phyloP scores from a whole-genome alignment of 1,139 yeast genomes.

The Pichia cactophila region DNA sequence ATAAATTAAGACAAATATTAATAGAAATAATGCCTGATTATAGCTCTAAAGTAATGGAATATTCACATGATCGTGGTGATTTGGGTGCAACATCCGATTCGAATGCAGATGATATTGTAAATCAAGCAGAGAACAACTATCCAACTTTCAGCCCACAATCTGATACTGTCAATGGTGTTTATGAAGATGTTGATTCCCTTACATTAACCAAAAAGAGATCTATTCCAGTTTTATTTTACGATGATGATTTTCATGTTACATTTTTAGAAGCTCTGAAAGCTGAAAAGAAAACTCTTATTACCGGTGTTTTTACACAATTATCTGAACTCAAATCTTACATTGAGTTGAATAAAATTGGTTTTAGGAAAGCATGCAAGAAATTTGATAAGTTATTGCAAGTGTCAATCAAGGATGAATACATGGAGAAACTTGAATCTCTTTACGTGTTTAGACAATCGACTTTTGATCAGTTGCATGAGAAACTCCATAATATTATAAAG shows the following conservation, averaged over 20 bases:
- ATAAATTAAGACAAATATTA: slow-evolving; percentile 15
- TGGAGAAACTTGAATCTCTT: slow-evolving; percentile 30
- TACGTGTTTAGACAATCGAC: slow-evolving; percentile 44
- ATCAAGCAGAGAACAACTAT: background rate
- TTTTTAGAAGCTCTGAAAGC: slow-evolving; percentile 47
- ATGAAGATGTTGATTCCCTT: slow-evolving; percentile 20
- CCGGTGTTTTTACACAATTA: slow-evolving; percentile 60
- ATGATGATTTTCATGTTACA: slow-evolving; percentile 39
- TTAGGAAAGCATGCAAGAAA: slow-evolving; percentile 81
- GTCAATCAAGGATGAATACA: slow-evolving; percentile 46
- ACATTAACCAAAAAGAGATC: slow-evolving; percentile 28
- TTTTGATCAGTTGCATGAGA: slow-evolving; percentile 37
- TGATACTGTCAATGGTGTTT: slow-evolving; percentile 1
- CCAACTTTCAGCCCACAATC: background rate
- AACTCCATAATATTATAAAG: slow-evolving; percentile 41
- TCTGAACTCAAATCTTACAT: slow-evolving; percentile 79
- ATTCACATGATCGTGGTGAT: background rate
- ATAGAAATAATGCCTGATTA: slow-evolving; percentile 10
- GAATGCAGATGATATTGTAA: background rate
- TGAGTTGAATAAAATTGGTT: slow-evolving; percentile 81
- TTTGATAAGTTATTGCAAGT: slow-evolving; percentile 77
- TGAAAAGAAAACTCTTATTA: slow-evolving; percentile 60
- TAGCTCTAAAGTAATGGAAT: slow-evolving; percentile 1
- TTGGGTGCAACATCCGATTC: background rate
- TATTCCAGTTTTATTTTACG: slow-evolving; percentile 34